Percentiles rank a stretch among this genome's conserved stretches.
Evolutionary conservation across 352 stramenopile genomes (phyloP).

Genomic region (Phytophthora idaei): DNA sequence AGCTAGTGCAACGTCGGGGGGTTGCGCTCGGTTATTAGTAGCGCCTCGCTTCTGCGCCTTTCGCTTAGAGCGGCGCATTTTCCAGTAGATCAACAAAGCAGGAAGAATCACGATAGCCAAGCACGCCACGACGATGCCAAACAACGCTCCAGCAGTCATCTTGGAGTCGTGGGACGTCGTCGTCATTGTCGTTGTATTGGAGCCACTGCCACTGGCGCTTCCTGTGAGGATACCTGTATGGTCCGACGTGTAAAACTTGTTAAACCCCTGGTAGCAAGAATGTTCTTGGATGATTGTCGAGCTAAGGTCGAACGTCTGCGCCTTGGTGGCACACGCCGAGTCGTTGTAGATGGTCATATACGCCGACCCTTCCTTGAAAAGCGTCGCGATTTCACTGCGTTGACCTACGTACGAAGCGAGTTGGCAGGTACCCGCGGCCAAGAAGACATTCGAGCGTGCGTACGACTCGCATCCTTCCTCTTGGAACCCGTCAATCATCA

Average conservation of each 20-base stretch:
- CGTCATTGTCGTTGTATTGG: slow-evolving; percentile 5
- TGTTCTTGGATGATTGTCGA: slow-evolving; percentile 28
- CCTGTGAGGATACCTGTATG: slow-evolving; percentile 18
- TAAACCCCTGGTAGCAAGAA: slow-evolving; percentile 35
- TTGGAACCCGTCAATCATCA: slow-evolving; percentile 44
- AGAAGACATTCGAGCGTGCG: slow-evolving; percentile 36
- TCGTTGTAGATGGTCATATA: slow-evolving; percentile 53
- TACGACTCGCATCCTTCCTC: slow-evolving; percentile 33
- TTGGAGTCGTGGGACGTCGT: slow-evolving; percentile 21
- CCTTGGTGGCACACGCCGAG: slow-evolving; percentile 35
- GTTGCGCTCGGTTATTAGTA: slow-evolving; percentile 1
- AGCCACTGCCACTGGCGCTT: slow-evolving; percentile 13
- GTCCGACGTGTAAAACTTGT: slow-evolving; percentile 45
- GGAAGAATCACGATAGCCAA: slow-evolving; percentile 36
- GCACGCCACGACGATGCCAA: slow-evolving; percentile 40
- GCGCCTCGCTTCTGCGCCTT: slow-evolving; percentile 9
- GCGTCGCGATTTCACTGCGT: slow-evolving; percentile 39
- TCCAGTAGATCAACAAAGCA: slow-evolving; percentile 34
- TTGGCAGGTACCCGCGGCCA: slow-evolving; percentile 43
- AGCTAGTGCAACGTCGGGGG: slow-evolving; percentile 28
- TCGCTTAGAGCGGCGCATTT: slow-evolving; percentile 23
- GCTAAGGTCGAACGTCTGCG: slow-evolving; percentile 38
- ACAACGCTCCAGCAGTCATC: slow-evolving; percentile 27
- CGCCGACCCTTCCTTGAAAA: slow-evolving; percentile 42
- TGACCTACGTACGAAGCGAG: slow-evolving; percentile 39